Evolutionary conservation across 108 stramenopile genomes (phyloP), one percentile per base, ranked within the genome.

Genomic region (Pseudonitzschia pungens): DNA sequence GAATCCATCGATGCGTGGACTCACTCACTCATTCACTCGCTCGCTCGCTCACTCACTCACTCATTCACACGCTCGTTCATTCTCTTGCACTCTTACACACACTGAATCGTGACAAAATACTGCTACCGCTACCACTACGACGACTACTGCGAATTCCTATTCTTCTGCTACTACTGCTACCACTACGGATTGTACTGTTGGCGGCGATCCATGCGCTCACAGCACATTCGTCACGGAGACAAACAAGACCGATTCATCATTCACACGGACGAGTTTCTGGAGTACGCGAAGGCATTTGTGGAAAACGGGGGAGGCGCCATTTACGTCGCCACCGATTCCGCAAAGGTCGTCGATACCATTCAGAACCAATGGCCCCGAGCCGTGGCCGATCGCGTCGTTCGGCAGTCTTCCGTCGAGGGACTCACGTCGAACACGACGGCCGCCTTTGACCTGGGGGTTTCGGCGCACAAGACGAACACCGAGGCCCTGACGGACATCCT

Each of bases 161-260:
- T n/a, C n/a, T n/a, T n/a, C n/a, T n/a, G n/a, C n/a, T n/a, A n/a
- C n/a, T n/a, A n/a, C n/a, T n/a, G n/a, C n/a, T n/a, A n/a, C n/a
- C n/a, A n/a, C n/a, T n/a, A n/a, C n/a, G n/a, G n/a, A n/a, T n/a
- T n/a, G n/a, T n/a, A n/a, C n/a, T n/a, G n/a, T n/a, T n/a, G n/a
- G n/a, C n/a, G n/a, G n/a, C n/a, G n/a, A n/a, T n/a, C n/a, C n/a
- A n/a, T n/a, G n/a, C n/a, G n/a, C n/a, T n/a, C n/a, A n/a, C 41
- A 48, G 45, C 79, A 80, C 48, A 69, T 80, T n/a, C 74, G 79
- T 45, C 69, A 70, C 43, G 55, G 83, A 18, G 84, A 85, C 76
- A 84, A 84, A 60, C 84, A 66, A 15, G 22, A 51, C 8, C 77
- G 77, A 24, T 21, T 27, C 11, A 22, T 36, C 42, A 52, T 78